Base-by-base conservation (phyloP, 257 asterid species). In the Solanum appendiculatum region DNA sequence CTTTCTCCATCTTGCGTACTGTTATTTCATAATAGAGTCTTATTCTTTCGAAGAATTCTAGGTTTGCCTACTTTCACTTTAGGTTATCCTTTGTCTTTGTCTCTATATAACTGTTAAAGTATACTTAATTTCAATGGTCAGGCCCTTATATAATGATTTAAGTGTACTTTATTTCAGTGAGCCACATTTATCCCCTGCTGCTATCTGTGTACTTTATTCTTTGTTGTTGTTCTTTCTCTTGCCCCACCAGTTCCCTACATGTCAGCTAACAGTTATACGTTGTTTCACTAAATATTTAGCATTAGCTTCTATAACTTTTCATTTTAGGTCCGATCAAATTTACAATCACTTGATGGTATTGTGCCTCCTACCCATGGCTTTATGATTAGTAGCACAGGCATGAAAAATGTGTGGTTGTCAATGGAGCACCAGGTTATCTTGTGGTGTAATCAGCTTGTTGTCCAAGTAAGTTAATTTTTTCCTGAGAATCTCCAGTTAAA, bases 341-440 rank as follows among this genome's bases (percentile, higher is more conserved):
- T 94, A 86, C 97, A 94, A 89, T 94, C 96, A 82, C 99, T 97
- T 91, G 96, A 95, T 86, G 99, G 97, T 83, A 95, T 97, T 88
- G 98, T 95, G 88, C 99, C 99, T 90, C 93, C 94, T 83, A 92
- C 98, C 70, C 98, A 97, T 92, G 98, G 99, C 72, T 93, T 97
- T 90, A 94, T 92, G 93, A 93, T 97, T 83, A 93, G 95, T 92
- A 95, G 96, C 92, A 95, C 95, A 69, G 89, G 95, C 88, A 93
- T 94, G 93, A 95, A 90, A 88, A 97, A 94, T 86, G 99, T 95
- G 82, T 97, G 98, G 98, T 88, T 97, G 94, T 94, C 99, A 31
- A 97, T 97, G 99, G 99, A 97, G 92, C 99, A 97, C 92, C 99
- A 97, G 94, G 99, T 94, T 90, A 97, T 97, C 86, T 87, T 94